phyloP scores from a whole-genome alignment of 179 eudicot species.

The Nepenthes alata region DNA sequence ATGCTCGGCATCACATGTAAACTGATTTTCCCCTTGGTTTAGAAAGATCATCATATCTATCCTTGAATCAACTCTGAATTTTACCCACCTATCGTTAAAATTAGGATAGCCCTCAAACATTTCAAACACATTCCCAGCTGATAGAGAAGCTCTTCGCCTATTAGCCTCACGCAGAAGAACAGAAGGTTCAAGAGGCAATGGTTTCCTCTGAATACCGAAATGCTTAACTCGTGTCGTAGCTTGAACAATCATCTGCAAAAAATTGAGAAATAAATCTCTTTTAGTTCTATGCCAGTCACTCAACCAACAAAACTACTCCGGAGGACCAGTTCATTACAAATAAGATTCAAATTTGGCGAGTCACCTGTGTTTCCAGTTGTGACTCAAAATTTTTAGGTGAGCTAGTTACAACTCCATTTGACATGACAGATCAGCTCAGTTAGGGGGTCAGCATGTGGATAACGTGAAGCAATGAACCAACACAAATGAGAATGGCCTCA shows the following conservation, averaged over 20 bases:
- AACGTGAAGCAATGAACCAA: no score
- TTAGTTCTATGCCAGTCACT: neutral
- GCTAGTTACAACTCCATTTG: no score
- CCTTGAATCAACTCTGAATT: neutral
- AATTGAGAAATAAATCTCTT: slow-evolving; percentile 5
- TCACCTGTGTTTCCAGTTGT: no score
- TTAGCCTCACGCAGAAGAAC: slow-evolving; percentile 90
- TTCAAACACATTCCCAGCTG: slow-evolving; percentile 77
- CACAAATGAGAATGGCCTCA: no score
- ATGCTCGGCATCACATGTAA: neutral
- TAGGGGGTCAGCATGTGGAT: no score
- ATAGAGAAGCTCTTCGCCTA: slow-evolving; percentile 82
- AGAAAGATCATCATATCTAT: neutral
- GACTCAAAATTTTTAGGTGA: no score
- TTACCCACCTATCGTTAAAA: slow-evolving; percentile 48
- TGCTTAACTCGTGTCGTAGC: slow-evolving; percentile 55
- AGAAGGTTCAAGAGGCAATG: slow-evolving; percentile 84
- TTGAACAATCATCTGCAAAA: slow-evolving; percentile 73
- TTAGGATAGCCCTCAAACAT: slow-evolving; percentile 48
- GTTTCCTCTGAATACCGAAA: slow-evolving; percentile 84
- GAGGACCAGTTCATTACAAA: neutral
- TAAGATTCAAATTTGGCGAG: neutral
- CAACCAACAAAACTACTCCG: neutral
- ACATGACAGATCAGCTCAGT: no score
- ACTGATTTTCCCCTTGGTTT: neutral